phyloP scores from a whole-genome alignment of 345 rosid species.

The Arabis alpina region DNA sequence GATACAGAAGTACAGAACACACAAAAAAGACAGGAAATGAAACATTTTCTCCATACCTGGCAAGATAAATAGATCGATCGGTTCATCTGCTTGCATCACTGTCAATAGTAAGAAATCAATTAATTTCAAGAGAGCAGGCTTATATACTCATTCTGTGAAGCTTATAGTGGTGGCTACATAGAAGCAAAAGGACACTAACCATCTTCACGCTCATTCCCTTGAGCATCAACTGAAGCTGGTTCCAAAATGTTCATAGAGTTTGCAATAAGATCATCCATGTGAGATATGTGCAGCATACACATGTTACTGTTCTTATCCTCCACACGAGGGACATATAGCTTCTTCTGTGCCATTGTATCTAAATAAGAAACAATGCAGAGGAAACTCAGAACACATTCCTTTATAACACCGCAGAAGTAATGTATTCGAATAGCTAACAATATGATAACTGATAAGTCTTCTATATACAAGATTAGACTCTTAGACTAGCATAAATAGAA shows the following conservation, averaged over 20 bases:
- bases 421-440: too few relatives aligned
- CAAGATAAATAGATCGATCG: constrained; percentile 79
- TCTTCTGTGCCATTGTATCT: constrained; percentile 56
- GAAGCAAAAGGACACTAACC: constrained; percentile 45
- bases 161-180: background rate
- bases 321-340: constrained; percentile 88
- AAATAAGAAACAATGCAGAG: constrained; percentile 16
- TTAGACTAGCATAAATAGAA: too few relatives aligned
- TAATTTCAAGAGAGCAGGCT: background rate
- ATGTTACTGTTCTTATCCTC: constrained; percentile 93
- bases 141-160: background rate
- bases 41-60: constrained; percentile 61
- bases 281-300: constrained; percentile 82
- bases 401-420: background rate
- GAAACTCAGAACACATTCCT: background rate
- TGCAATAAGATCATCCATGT: constrained; percentile 73
- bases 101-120: constrained; percentile 34
- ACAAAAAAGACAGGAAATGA: background rate
- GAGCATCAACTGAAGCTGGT: constrained; percentile 71
- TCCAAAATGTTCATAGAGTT: constrained; percentile 95
- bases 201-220: constrained; percentile 84
- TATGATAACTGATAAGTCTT: too few relatives aligned
- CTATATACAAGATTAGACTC: too few relatives aligned
- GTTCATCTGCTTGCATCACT: constrained; percentile 81
- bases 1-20: background rate